phyloP scores from a whole-genome alignment of 1,139 yeast species.

The Pichia sp. region DNA sequence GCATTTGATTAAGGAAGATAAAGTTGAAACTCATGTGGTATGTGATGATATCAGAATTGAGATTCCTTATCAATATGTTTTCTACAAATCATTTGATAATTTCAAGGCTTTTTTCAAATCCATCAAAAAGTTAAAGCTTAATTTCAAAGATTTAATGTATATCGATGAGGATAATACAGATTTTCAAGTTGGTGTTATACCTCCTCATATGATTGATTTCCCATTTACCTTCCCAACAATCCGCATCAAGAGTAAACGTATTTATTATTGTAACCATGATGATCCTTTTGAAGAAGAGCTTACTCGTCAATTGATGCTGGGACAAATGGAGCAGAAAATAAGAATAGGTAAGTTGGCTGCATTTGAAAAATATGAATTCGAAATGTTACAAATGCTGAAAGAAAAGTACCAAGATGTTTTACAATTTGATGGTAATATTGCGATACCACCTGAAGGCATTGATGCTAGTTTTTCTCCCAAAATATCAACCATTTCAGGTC shows the following conservation, averaged over 20 bases:
- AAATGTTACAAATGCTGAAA: slow-evolving; percentile 23
- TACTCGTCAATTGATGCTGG: slow-evolving; percentile 63
- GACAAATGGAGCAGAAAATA: slow-evolving; percentile 59
- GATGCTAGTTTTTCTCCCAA: neutral
- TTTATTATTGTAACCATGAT: slow-evolving; percentile 59
- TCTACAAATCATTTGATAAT: slow-evolving; percentile 57
- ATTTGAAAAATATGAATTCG: slow-evolving; percentile 37
- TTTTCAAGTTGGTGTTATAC: slow-evolving; percentile 21
- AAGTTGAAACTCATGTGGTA: slow-evolving; percentile 12
- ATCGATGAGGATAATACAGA: slow-evolving; percentile 30
- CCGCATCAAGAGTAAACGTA: slow-evolving; percentile 39
- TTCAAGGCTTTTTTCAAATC: slow-evolving; percentile 51
- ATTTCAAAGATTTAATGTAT: slow-evolving; percentile 34
- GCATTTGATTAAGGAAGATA: slow-evolving; percentile 5
- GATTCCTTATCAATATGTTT: slow-evolving; percentile 28
- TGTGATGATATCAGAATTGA: slow-evolving; percentile 25
- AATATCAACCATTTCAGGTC: too few species aligned
- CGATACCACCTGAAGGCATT: slow-evolving; percentile 9
- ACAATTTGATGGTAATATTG: slow-evolving; percentile 10
- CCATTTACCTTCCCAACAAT: slow-evolving; percentile 44
- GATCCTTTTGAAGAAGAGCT: slow-evolving; percentile 85
- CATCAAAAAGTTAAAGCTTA: slow-evolving; percentile 44
- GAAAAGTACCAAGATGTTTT: slow-evolving; percentile 16
- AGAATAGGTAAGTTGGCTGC: slow-evolving; percentile 51
- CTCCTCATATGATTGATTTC: slow-evolving; percentile 29